Conservation (phyloP, 192 early-diverging fungal genomes). For the Backusella australiensis region DNA sequence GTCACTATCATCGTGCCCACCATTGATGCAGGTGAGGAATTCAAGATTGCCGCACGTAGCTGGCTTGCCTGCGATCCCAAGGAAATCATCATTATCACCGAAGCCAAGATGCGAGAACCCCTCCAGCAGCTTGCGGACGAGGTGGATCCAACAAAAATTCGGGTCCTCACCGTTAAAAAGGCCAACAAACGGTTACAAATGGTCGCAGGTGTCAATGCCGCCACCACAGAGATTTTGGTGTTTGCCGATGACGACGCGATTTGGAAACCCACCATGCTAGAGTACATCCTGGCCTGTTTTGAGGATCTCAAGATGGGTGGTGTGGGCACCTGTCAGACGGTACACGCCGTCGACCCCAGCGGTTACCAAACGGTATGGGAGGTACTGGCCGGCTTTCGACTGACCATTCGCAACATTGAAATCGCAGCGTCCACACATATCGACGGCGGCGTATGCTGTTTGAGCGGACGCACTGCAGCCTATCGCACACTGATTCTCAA, state of each 20-base stretch:
- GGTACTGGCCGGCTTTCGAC: conserved; percentile 55
- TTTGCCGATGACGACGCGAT: conserved; percentile 62
- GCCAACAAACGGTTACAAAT: conserved; percentile 59
- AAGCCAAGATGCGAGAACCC: conserved; percentile 30
- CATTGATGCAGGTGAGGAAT: conserved; percentile 62
- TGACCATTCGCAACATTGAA: conserved; percentile 60
- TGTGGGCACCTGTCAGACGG: conserved; percentile 55
- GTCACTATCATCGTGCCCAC: conserved; percentile 63
- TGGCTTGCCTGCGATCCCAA: conserved; percentile 53
- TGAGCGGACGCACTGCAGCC: conserved; percentile 59
- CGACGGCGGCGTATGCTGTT: conserved; percentile 62
- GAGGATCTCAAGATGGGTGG: conserved; percentile 57
- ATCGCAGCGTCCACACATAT: conserved; percentile 61
- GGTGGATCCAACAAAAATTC: conserved; percentile 44
- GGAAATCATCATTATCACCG: conserved; percentile 59
- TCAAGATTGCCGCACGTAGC: conserved; percentile 51
- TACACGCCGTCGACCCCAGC: conserved; percentile 41
- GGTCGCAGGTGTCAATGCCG: conserved; percentile 53
- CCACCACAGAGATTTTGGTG: conserved; percentile 50
- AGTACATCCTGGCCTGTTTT: conserved; percentile 58
- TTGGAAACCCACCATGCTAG: conserved; percentile 53
- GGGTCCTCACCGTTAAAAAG: conserved; percentile 44
- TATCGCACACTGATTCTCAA: conserved; percentile 60
- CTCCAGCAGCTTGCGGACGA: conserved; percentile 45
- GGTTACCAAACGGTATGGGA: conserved; percentile 57